Conservation (phyloP, 1,284 basidiomycete genomes). For the Pascua sp. region DNA sequence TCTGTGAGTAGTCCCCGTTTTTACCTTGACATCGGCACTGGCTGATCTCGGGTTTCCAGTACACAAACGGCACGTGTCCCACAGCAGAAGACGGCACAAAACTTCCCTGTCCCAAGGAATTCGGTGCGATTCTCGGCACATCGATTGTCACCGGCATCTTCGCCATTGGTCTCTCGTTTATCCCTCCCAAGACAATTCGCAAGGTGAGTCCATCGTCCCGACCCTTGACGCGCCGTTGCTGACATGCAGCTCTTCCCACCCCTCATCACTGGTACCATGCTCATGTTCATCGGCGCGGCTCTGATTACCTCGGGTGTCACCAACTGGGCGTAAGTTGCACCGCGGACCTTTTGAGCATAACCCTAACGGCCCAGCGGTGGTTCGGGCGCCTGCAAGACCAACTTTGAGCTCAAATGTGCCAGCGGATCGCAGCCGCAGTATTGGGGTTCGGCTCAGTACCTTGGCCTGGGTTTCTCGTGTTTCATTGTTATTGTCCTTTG, state of each 20-base stretch:
- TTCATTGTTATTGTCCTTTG: constrained; percentile 21
- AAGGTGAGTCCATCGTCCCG: constrained; percentile 8
- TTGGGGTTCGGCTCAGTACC: constrained; percentile 30
- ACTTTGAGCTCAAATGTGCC: constrained; percentile 27
- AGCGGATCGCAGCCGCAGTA: constrained; percentile 18
- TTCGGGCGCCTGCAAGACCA: constrained; percentile 21
- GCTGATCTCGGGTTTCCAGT: constrained; percentile 1
- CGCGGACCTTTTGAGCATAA: neutral
- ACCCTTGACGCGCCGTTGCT: too few relatives aligned
- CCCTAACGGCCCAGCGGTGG: constrained; percentile 16
- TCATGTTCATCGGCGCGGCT: constrained; percentile 34
- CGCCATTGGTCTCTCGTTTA: constrained; percentile 30
- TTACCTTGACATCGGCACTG: neutral
- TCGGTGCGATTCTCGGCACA: constrained; percentile 34
- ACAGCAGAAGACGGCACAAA: constrained; percentile 24
- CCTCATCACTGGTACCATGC: constrained; percentile 33
- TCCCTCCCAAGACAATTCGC: constrained; percentile 29
- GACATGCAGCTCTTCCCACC: constrained; percentile 24
- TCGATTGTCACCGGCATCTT: constrained; percentile 27
- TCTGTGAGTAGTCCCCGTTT: neutral
- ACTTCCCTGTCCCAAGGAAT: constrained; percentile 32
- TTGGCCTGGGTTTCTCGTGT: constrained; percentile 33
- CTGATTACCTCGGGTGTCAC: constrained; percentile 29
- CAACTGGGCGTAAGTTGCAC: constrained; percentile 29
- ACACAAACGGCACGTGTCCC: constrained; percentile 31